Conservation (phyloP, 176 grass and related monocot genomes). For the Stipa capillata region DNA sequence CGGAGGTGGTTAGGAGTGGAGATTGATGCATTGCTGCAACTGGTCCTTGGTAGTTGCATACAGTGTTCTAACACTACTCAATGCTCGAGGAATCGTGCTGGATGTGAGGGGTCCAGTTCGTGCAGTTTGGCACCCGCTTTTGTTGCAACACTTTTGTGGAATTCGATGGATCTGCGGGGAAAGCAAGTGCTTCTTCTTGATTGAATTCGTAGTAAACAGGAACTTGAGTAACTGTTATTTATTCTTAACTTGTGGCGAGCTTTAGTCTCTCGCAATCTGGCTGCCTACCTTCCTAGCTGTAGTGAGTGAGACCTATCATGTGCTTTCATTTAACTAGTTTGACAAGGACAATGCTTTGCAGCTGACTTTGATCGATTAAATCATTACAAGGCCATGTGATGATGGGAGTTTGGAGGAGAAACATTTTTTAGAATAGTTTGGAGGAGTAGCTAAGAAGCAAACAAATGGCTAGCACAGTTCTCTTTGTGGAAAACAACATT, state of each 20-base stretch:
- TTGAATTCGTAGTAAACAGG: background rate
- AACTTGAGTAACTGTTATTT: background rate
- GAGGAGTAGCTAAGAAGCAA: background rate
- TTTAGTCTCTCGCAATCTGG: background rate
- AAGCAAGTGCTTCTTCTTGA: background rate
- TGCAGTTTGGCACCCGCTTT: background rate
- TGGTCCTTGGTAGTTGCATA: conserved; percentile 15
- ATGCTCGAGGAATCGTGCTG: background rate
- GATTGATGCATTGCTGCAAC: conserved; percentile 4
- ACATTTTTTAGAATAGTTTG: background rate
- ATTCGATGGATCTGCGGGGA: conserved; percentile 7
- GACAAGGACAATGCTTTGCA: background rate
- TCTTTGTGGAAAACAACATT: background rate
- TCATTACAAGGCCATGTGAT: background rate
- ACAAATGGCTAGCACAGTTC: no score
- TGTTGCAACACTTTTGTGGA: background rate
- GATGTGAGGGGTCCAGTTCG: background rate
- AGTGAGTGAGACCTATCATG: background rate
- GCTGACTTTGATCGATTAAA: background rate
- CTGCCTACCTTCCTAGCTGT: background rate
- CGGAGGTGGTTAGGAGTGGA: conserved; percentile 34
- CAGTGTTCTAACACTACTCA: background rate
- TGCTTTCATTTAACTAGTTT: conserved; percentile 31
- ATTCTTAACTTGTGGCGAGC: background rate
- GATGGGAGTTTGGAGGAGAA: background rate